Evolutionary conservation across 805 yeast genomes (phyloP).

Genomic region (Naumovozyma baii): DNA sequence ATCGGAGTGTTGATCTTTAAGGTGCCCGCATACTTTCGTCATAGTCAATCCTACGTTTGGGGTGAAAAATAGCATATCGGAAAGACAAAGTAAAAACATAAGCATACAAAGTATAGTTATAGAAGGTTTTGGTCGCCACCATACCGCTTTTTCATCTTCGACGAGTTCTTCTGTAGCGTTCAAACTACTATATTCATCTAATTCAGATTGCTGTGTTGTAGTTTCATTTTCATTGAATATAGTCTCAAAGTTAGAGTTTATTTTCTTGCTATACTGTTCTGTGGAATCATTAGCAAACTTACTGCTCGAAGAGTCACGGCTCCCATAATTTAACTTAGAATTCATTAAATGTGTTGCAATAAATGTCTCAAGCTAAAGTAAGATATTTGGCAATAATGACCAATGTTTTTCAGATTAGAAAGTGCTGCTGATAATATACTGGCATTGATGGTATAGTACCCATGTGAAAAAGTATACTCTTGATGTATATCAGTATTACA

Average conservation of each 20-base stretch:
- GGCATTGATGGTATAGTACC: too few relatives aligned
- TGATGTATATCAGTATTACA: too few relatives aligned
- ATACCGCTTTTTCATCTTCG: constrained; percentile 8
- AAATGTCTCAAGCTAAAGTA: too few relatives aligned
- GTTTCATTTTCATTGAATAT: not conserved
- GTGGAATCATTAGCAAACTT: not conserved
- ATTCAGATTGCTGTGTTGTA: not conserved
- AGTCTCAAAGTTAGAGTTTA: not conserved
- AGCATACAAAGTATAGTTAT: constrained; percentile 39
- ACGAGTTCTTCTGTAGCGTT: not conserved
- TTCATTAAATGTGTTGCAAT: too few relatives aligned
- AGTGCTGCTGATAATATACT: too few relatives aligned
- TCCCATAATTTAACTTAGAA: not conserved
- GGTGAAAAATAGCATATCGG: constrained; percentile 33
- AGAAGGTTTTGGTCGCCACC: constrained; percentile 34
- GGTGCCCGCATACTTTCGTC: constrained; percentile 35
- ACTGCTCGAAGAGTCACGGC: not conserved
- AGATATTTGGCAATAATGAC: too few relatives aligned
- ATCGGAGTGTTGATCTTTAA: constrained; percentile 20
- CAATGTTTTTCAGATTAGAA: too few relatives aligned
- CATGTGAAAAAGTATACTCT: too few relatives aligned
- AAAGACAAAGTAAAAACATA: constrained; percentile 36
- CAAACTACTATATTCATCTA: not conserved
- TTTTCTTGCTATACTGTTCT: not conserved
- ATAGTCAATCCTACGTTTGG: constrained; percentile 31